Evolutionary conservation across 1,139 yeast genomes (phyloP).

Genomic region (Ogataea hybrid): DNA sequence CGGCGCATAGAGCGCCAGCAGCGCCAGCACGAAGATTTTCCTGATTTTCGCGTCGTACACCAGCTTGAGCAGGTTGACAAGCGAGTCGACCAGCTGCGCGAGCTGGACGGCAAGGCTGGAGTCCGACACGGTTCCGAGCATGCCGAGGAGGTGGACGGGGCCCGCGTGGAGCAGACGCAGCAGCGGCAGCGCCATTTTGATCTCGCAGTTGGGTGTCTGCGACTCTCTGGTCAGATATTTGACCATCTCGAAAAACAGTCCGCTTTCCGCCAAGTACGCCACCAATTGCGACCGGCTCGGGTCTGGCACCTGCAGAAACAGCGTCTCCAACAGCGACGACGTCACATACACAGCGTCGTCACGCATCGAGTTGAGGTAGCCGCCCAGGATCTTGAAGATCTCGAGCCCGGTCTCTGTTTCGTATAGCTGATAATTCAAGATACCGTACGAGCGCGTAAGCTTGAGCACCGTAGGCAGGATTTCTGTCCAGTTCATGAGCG

Average conservation of each 20-base stretch:
- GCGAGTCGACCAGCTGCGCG: conserved; percentile 16
- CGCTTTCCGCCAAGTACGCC: conserved; percentile 43
- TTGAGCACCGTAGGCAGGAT: conserved; percentile 66
- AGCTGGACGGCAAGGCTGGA: conserved; percentile 15
- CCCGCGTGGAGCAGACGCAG: conserved; percentile 34
- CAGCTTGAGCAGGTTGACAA: conserved; percentile 19
- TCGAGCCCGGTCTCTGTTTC: conserved; percentile 35
- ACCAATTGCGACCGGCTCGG: conserved; percentile 32
- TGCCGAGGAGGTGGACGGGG: conserved; percentile 18
- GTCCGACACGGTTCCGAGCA: conserved; percentile 18
- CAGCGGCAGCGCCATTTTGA: conserved; percentile 52
- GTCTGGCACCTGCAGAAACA: conserved; percentile 36
- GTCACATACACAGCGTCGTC: conserved; percentile 66
- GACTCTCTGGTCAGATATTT: conserved; percentile 47
- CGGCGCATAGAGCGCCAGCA: conserved; percentile 27
- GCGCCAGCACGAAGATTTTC: conserved; percentile 28
- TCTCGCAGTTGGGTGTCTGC: conserved; percentile 47
- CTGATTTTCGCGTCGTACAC: conserved; percentile 30
- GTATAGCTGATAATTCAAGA: conserved; percentile 55
- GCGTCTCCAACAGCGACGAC: conserved; percentile 58
- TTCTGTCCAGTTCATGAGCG: conserved; percentile 68
- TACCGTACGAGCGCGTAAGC: conserved; percentile 68
- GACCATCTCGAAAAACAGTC: conserved; percentile 45
- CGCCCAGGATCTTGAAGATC: conserved; percentile 52
- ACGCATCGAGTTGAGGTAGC: conserved; percentile 59